A percentile compares a stretch with the other conserved stretches of the same genome.
phyloP scores from a whole-genome alignment of 2,329 filamentous ascomycete genomes.

The Venturia nashicola region DNA sequence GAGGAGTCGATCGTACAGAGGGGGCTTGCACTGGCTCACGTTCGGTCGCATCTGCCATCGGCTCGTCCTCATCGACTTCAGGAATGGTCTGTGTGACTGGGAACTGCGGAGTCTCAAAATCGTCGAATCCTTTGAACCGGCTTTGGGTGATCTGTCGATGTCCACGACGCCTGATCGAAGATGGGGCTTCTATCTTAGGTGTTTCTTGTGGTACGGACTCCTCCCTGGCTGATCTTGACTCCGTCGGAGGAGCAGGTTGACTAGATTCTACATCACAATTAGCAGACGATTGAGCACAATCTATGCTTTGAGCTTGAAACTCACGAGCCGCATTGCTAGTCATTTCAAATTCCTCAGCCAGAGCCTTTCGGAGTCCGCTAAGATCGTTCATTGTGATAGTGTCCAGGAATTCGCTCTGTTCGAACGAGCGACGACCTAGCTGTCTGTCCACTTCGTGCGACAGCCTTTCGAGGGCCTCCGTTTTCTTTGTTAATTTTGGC shows the following conservation, averaged over 20 bases:
- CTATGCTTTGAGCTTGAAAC: neutral
- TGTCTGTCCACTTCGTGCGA: conserved; percentile 53
- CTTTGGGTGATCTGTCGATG: conserved; percentile 25
- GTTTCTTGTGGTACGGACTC: neutral
- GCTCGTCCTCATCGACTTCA: neutral
- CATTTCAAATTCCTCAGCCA: conserved; percentile 23
- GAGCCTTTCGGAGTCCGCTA: conserved; percentile 53
- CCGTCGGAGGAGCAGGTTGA: neutral
- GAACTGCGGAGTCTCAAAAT: conserved; percentile 17
- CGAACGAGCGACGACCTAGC: conserved; percentile 70
- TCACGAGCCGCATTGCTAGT: neutral
- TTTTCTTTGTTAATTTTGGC: conserved; percentile 26
- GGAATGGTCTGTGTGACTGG: neutral
- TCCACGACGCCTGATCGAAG: conserved; percentile 10
- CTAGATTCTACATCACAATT: neutral
- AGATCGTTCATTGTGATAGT: conserved; percentile 76
- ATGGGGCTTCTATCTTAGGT: neutral
- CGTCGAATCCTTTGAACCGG: conserved; percentile 48
- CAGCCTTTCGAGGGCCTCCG: conserved; percentile 45
- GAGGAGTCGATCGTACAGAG: conserved; percentile 15
- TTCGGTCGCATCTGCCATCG: neutral
- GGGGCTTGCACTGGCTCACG: neutral
- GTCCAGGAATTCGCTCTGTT: conserved; percentile 86
- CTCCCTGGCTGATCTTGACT: neutral
- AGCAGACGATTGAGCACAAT: neutral